Conservation (phyloP, 2,329 filamentous ascomycete species). For the Aspergillus flavus region DNA sequence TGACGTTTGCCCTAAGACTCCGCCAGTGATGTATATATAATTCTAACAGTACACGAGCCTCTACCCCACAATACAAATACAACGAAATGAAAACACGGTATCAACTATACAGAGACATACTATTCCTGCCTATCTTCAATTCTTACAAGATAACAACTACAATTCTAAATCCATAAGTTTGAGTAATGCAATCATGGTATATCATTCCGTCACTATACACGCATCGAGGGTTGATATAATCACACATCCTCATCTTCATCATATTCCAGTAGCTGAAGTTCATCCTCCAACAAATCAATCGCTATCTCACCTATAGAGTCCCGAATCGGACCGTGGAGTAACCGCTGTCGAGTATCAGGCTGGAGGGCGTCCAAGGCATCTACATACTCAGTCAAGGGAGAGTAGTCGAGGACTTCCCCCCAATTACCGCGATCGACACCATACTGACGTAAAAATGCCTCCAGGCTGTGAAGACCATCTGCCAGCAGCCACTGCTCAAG, state of each 20-base stretch:
- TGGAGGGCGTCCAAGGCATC: slow-evolving; percentile 32
- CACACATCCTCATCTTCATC: slow-evolving; percentile 24
- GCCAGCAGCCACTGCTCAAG: slow-evolving; percentile 38
- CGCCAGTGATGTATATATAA: not conserved
- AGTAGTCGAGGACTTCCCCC: slow-evolving; percentile 39
- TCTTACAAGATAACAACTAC: not conserved
- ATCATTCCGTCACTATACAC: slow-evolving; percentile 3
- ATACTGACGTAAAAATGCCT: slow-evolving; percentile 39
- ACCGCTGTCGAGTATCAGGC: slow-evolving; percentile 27
- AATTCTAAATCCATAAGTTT: not conserved
- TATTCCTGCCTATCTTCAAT: not conserved
- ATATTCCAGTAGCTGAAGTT: slow-evolving; percentile 36
- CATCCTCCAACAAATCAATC: slow-evolving; percentile 39
- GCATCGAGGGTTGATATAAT: slow-evolving; percentile 4
- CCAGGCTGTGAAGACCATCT: slow-evolving; percentile 37
- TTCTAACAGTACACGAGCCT: not conserved
- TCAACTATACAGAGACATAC: not conserved
- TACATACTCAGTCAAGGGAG: slow-evolving; percentile 40
- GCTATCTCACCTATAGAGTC: slow-evolving; percentile 39
- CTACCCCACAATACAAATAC: not conserved
- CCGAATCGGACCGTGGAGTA: slow-evolving; percentile 36
- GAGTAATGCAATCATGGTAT: not conserved
- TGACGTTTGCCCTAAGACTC: not conserved
- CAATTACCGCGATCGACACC: slow-evolving; percentile 48
- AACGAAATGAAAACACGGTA: not conserved